Base-by-base conservation (phyloP, 345 rosid genomes). In the Nasturtium officinale region DNA sequence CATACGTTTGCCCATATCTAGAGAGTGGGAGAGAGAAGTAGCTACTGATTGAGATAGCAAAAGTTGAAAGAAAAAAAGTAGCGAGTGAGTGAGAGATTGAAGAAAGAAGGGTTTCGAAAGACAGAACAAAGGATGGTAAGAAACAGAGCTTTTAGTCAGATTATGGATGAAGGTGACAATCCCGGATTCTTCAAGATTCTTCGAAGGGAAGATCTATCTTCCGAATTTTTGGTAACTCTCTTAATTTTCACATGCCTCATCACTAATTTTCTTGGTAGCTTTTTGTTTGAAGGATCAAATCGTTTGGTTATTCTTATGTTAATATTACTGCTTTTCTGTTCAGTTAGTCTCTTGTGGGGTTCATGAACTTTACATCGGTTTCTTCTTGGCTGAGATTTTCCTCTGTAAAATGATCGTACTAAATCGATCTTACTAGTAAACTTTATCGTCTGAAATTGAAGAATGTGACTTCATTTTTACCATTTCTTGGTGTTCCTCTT, bases 181-280 rank as follows among this genome's bases (percentile, higher is more conserved):
- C 73, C 54, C 0, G 43, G 45, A 17, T 69, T 55, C 43, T 56
- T 42, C 30, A 69, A 56, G 73, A 69, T 69, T 56, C 53, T 69
- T 43, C 73, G 53, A 26, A 55, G 10, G 6, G 55, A 29, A 38
- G 63, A 69, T 15, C 20, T 43, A 2, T 69, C 64, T 2, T 17
- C 55, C 4, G 64, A 56, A 56, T 2, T 57, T 5, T 7, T 3
- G 9, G 73, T 56, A 43, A 43, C 15, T 23, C 48, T 47, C 58
- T 4, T 28, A 5, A 46, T 10, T 18, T 56, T 61, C 12, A 4
- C 11, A 15, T 15, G 13, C 35, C 3, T 60, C 21, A 3, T 25
- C 46, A 20, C 55, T 3, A 4, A 37, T 17, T 16, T 71, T 23
- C 50, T 33, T 37, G 17, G 10, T 8, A 65, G 37, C 9, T 42